These are phyloP conservation scores for Russula vinacea DNA, from an alignment of 768 basidiomycete species.

Conservation along the genomic window DNA sequence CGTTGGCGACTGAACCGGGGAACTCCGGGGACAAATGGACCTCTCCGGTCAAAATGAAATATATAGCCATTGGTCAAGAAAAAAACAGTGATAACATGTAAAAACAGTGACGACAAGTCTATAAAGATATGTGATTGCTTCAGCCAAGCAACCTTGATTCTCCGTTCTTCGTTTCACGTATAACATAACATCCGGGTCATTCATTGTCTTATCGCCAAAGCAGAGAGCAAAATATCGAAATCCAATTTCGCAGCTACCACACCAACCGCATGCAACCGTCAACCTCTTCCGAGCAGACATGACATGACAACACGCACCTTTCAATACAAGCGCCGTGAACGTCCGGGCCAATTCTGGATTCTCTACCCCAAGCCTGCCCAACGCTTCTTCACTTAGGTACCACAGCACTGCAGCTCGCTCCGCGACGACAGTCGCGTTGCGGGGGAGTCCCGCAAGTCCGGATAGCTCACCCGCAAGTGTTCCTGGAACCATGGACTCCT, in stretches of 20 bases:
- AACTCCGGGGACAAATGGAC: too few species aligned
- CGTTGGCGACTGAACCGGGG: too few species aligned
- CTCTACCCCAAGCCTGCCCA: conserved; percentile 64
- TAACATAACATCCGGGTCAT: conserved; percentile 1
- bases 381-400: conserved; percentile 61
- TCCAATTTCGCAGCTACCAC: conserved; percentile 59
- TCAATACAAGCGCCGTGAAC: conserved; percentile 68
- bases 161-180: not conserved
- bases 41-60: not conserved
- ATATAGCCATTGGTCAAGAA: not conserved
- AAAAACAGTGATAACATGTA: not conserved
- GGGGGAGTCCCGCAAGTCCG: conserved; percentile 68
- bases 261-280: not conserved
- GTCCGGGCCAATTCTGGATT: conserved; percentile 60
- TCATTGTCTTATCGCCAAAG: conserved; percentile 46
- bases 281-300: not conserved
- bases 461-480: conserved; percentile 91
- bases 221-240: conserved; percentile 57
- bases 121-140: conserved; percentile 8
- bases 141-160: not conserved
- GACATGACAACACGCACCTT: conserved; percentile 50
- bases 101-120: conserved; percentile 4
- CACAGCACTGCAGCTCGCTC: conserved; percentile 79
- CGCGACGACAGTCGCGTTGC: conserved; percentile 84
- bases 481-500: conserved; percentile 92